Base-by-base conservation (phyloP, 2,329 filamentous ascomycete genomes). In the Aureobasidium pullulans region DNA sequence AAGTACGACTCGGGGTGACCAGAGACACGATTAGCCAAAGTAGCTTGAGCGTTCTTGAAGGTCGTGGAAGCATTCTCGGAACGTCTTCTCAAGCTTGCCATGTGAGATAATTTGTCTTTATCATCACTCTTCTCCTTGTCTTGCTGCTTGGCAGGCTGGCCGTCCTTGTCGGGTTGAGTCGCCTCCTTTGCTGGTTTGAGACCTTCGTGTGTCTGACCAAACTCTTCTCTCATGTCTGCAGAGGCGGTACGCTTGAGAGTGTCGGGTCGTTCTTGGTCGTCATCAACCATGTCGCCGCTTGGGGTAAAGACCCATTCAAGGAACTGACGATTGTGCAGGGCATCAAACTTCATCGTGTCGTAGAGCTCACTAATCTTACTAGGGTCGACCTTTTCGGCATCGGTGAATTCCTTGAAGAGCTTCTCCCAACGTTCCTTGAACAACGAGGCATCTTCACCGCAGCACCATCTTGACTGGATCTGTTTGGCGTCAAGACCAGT, bases 341-440 rank as follows among this genome's bases (percentile, higher is more conserved):
- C 94, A 72, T 99, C 94, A 64, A 97, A 99, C 73, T 99, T 99
- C 94, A 99, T 97, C 19, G 93, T 97, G 72, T 99, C 94, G 72
- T 99, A 99, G 2, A 99, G 82, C 76, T 99, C 94, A 5, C 91
- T 96, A 63, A 99, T 93, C 77, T 99, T 99, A 79, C 92, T 96
- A 16, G 95, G 95, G 72, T 99, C 94, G 16, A 97, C 91, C 77
- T 99, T 99, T 68, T 99, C 94, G 1, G 89, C 88, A 71, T 99
- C 95, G 65, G 89, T 94, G 68, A 99, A 99, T 70, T 99, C 94
- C 49, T 87, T 84, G 74, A 99, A 99, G 1, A 99, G 82, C 76
- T 99, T 99, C 75, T 97, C 94, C 94, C 94, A 99, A 32, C 94
- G 84, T 72, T 99, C 94, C 65, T 88, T 89, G 79, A 99, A 99